Conservation (phyloP, 495 filamentous ascomycete genomes). For the Bombardia bombarda region DNA sequence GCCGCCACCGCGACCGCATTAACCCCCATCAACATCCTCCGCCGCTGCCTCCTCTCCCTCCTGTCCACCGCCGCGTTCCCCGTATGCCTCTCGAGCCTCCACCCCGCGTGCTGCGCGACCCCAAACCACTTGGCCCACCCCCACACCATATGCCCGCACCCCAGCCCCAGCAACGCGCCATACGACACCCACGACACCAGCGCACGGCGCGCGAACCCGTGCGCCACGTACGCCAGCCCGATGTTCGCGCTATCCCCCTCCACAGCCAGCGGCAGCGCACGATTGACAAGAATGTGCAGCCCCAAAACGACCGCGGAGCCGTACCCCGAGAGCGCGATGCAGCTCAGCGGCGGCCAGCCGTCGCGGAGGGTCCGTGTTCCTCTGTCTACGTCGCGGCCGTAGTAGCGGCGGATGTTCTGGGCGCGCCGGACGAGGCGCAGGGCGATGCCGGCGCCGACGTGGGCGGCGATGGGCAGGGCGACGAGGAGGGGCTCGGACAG, state of each 20-base stretch:
- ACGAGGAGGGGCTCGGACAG: slow-evolving; percentile 56
- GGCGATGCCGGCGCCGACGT: slow-evolving; percentile 59
- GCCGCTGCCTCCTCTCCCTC: slow-evolving; percentile 39
- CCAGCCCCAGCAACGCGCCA: slow-evolving; percentile 55
- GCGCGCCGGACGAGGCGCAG: slow-evolving; percentile 66
- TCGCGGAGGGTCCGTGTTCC: slow-evolving; percentile 15
- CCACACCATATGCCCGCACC: slow-evolving; percentile 74
- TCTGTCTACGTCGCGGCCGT: slow-evolving; percentile 31
- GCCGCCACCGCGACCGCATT: slow-evolving; percentile 52
- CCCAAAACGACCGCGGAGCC: slow-evolving; percentile 52
- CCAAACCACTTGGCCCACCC: slow-evolving; percentile 72
- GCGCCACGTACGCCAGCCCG: slow-evolving; percentile 72
- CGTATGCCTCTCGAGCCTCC: slow-evolving; percentile 15
- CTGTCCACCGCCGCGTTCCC: slow-evolving; percentile 22
- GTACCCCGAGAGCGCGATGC: slow-evolving; percentile 61
- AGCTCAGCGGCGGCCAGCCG: slow-evolving; percentile 62
- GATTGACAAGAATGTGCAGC: slow-evolving; percentile 63
- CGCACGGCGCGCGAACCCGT: slow-evolving; percentile 68
- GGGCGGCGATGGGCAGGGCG: slow-evolving; percentile 47
- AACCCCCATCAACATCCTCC: slow-evolving; percentile 59
- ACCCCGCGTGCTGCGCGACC: slow-evolving; percentile 33
- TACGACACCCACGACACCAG: slow-evolving; percentile 61
- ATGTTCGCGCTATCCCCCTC: slow-evolving; percentile 80
- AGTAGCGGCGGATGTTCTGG: slow-evolving; percentile 61
- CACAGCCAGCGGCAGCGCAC: slow-evolving; percentile 59